Percentiles rank a stretch among this genome's conserved stretches.
These are phyloP conservation scores for Pochonia chlamydosporia DNA, from an alignment of 2,329 filamentous ascomycete genomes.

Conservation along the genomic window DNA sequence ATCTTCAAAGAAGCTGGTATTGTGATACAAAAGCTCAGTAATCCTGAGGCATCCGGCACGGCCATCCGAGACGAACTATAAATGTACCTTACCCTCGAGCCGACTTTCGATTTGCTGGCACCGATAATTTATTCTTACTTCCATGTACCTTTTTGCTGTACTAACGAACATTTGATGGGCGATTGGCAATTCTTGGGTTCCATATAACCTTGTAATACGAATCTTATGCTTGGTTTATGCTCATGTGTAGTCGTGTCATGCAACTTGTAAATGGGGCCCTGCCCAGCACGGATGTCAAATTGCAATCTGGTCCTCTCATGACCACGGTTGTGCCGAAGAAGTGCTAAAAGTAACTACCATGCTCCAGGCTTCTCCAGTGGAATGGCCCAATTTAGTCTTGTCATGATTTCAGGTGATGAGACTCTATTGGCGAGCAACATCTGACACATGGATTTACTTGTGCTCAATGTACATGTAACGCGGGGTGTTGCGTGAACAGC, in stretches of 20 bases:
- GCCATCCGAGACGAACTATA: slow-evolving; percentile 31
- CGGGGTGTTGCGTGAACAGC: too few relatives aligned
- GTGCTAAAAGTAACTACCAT: slow-evolving; percentile 70
- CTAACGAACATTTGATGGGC: slow-evolving; percentile 2
- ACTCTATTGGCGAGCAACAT: slow-evolving; percentile 23
- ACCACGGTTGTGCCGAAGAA: slow-evolving; percentile 98
- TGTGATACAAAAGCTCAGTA: slow-evolving; percentile 14
- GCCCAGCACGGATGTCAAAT: slow-evolving; percentile 98
- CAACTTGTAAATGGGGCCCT: neutral
- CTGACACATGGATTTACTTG: neutral
- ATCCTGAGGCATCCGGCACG: slow-evolving; percentile 15
- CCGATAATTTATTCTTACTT: slow-evolving; percentile 14
- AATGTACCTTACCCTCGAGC: slow-evolving; percentile 4
- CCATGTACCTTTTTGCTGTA: slow-evolving; percentile 9
- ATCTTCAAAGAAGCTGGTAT: slow-evolving; percentile 21
- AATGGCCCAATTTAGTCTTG: slow-evolving; percentile 9
- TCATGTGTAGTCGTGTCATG: too few relatives aligned
- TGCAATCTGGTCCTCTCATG: slow-evolving; percentile 82
- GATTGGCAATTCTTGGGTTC: neutral
- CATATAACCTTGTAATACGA: neutral
- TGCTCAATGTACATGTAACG: too few relatives aligned
- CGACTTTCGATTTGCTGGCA: neutral
- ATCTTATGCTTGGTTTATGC: neutral
- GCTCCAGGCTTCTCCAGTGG: slow-evolving; percentile 21
- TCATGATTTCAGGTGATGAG: neutral